Percentiles rank a stretch among this genome's conserved stretches.
Evolutionary conservation across 2,329 filamentous ascomycete genomes (phyloP).

Genomic region (Cytospora leucostoma): DNA sequence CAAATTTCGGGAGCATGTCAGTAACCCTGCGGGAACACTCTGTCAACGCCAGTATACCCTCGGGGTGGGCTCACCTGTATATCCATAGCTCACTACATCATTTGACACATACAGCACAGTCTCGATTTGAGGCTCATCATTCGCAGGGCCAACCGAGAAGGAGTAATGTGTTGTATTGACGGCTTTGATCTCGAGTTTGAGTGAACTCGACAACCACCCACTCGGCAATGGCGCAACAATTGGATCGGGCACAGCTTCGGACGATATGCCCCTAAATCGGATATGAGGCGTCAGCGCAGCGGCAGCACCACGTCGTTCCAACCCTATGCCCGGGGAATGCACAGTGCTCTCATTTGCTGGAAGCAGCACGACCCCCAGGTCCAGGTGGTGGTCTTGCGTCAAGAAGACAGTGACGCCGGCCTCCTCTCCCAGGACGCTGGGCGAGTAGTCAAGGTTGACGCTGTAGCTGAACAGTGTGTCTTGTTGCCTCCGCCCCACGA

Average conservation of each 20-base stretch:
- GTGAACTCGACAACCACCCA: slow-evolving; percentile 38
- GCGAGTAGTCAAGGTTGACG: slow-evolving; percentile 48
- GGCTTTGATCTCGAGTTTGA: slow-evolving; percentile 47
- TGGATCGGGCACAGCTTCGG: slow-evolving; percentile 41
- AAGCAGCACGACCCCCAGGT: slow-evolving; percentile 46
- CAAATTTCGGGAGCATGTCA: neutral
- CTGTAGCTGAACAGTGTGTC: slow-evolving; percentile 56
- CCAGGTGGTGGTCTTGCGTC: slow-evolving; percentile 55
- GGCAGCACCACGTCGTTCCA: slow-evolving; percentile 20
- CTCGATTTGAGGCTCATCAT: slow-evolving; percentile 35
- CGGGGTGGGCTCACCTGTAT: slow-evolving; percentile 39
- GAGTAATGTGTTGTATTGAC: slow-evolving; percentile 49
- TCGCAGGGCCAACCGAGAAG: slow-evolving; percentile 41
- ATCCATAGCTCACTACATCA: slow-evolving; percentile 42
- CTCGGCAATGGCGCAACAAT: slow-evolving; percentile 42
- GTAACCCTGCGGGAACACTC: neutral
- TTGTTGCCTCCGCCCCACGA: slow-evolving; percentile 59
- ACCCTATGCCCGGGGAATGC: slow-evolving; percentile 29
- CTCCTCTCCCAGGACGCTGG: slow-evolving; percentile 45
- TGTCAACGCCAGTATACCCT: no score
- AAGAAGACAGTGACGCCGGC: slow-evolving; percentile 56
- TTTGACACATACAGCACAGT: slow-evolving; percentile 39
- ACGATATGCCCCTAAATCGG: slow-evolving; percentile 47
- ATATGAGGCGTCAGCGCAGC: slow-evolving; percentile 41
- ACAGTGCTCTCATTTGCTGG: slow-evolving; percentile 34